These are phyloP conservation scores for Xanthoconium purpureum DNA, from an alignment of 768 basidiomycete species.

Conservation along the genomic window DNA sequence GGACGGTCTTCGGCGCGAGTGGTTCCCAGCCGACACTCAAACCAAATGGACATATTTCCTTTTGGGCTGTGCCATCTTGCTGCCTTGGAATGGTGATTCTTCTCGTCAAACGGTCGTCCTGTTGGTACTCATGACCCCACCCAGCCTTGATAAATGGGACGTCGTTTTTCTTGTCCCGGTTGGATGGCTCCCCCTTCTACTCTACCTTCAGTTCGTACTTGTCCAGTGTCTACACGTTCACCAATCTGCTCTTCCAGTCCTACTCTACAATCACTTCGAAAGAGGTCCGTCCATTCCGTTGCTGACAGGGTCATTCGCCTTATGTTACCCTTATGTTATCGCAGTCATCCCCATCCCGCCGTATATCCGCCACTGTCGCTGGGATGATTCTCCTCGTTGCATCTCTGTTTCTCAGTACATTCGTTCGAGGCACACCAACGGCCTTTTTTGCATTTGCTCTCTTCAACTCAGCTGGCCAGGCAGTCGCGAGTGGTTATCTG, in stretches of 20 bases:
- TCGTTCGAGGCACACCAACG: slow-evolving; percentile 48
- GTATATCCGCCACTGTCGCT: slow-evolving; percentile 51
- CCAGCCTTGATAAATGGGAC: slow-evolving; percentile 83
- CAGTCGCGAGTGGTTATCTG: slow-evolving; percentile 66
- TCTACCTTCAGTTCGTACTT: slow-evolving; percentile 65
- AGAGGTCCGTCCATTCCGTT: slow-evolving; percentile 43
- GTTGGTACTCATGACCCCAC: slow-evolving; percentile 1
- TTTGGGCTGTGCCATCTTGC: slow-evolving; percentile 72
- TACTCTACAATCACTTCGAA: slow-evolving; percentile 71
- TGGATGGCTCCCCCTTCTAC: slow-evolving; percentile 56
- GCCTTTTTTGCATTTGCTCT: slow-evolving; percentile 67
- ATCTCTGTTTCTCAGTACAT: slow-evolving; percentile 65
- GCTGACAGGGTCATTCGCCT: slow-evolving; percentile 2
- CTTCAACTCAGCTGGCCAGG: slow-evolving; percentile 55
- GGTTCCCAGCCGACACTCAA: slow-evolving; percentile 35
- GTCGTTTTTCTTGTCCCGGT: slow-evolving; percentile 72
- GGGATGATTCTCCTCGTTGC: slow-evolving; percentile 51
- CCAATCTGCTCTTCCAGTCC: slow-evolving; percentile 68
- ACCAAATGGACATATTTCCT: slow-evolving; percentile 68
- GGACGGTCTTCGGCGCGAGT: slow-evolving; percentile 24
- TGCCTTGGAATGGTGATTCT: slow-evolving; percentile 86
- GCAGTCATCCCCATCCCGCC: slow-evolving; percentile 60
- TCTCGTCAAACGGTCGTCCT: neutral
- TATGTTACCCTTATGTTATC: neutral
- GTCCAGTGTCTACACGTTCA: slow-evolving; percentile 57